phyloP scores from a whole-genome alignment of 768 basidiomycete species.

The Boletus vinaceobasis region DNA sequence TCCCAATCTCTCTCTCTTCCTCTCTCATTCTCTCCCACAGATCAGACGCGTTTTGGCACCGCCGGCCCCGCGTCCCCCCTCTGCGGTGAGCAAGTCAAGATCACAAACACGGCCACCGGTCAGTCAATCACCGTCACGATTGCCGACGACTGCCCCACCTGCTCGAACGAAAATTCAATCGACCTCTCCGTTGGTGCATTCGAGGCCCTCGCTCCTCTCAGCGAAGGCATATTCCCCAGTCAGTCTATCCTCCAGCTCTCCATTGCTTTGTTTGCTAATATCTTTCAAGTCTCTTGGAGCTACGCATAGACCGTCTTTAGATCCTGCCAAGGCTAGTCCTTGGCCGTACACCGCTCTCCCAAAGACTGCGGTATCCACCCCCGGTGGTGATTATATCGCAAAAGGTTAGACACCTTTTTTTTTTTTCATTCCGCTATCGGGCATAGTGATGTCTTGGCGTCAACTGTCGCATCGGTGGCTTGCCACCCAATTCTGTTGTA shows the following conservation, averaged over 20 bases:
- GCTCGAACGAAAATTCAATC: slow-evolving; percentile 61
- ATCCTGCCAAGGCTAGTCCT: slow-evolving; percentile 18
- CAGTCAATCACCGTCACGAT: slow-evolving; percentile 58
- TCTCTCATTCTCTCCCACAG: slow-evolving; percentile 28
- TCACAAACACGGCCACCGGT: slow-evolving; percentile 58
- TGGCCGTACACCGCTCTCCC: slow-evolving; percentile 7
- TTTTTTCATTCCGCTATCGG: slow-evolving; percentile 14
- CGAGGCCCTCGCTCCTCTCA: slow-evolving; percentile 45
- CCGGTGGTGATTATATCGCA: slow-evolving; percentile 35
- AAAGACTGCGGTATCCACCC: slow-evolving; percentile 34
- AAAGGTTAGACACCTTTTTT: slow-evolving; percentile 8
- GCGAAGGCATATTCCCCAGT: slow-evolving; percentile 58
- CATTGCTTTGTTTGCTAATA: not conserved
- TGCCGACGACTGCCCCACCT: slow-evolving; percentile 82
- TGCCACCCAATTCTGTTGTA: slow-evolving; percentile 7
- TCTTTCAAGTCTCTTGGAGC: slow-evolving; percentile 28
- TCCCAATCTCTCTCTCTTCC: not conserved
- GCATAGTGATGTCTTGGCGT: slow-evolving; percentile 11
- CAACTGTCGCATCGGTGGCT: slow-evolving; percentile 9
- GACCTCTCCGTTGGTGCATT: slow-evolving; percentile 75
- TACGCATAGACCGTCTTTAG: slow-evolving; percentile 15
- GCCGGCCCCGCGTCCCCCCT: slow-evolving; percentile 43
- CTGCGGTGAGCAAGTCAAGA: slow-evolving; percentile 63
- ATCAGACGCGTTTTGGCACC: slow-evolving; percentile 52
- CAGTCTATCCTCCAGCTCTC: slow-evolving; percentile 22